Conservation (phyloP, 208 protist species). For the Crithidia sp. region DNA sequence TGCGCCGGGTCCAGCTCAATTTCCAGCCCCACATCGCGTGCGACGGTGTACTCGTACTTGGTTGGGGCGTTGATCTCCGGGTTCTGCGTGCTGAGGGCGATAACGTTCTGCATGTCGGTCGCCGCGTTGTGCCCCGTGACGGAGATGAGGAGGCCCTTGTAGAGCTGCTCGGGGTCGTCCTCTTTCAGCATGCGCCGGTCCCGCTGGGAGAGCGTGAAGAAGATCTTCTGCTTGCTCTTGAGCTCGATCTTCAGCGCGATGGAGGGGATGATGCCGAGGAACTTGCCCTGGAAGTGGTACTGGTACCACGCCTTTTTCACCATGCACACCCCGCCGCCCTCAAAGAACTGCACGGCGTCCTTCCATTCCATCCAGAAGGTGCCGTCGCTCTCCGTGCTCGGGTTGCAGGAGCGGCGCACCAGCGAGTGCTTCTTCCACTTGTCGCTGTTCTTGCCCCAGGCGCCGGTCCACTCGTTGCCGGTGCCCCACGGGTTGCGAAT, state of each 20-base stretch:
- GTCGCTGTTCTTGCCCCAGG: slow-evolving; percentile 39
- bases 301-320: slow-evolving; percentile 35
- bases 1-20: slow-evolving; percentile 51
- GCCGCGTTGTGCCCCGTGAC: slow-evolving; percentile 28
- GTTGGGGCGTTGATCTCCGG: slow-evolving; percentile 30
- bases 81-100: slow-evolving; percentile 32
- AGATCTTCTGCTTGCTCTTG: slow-evolving; percentile 36
- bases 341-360: slow-evolving; percentile 61
- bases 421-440: slow-evolving; percentile 41
- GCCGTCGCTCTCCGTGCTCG: slow-evolving; percentile 35
- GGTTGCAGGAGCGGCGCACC: slow-evolving; percentile 35
- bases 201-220: slow-evolving; percentile 60
- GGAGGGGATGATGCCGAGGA: slow-evolving; percentile 43
- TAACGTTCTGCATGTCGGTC: slow-evolving; percentile 23
- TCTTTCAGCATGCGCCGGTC: slow-evolving; percentile 51
- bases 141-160: slow-evolving; percentile 53
- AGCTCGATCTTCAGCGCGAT: slow-evolving; percentile 53
- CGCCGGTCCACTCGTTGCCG: slow-evolving; percentile 44
- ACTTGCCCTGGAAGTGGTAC: slow-evolving; percentile 57
- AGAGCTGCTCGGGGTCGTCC: slow-evolving; percentile 42
- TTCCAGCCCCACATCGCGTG: slow-evolving; percentile 52
- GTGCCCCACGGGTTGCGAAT: slow-evolving; percentile 44
- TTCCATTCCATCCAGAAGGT: slow-evolving; percentile 72
- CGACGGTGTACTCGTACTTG: slow-evolving; percentile 45
- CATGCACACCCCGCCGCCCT: slow-evolving; percentile 61